Evolutionary conservation across 1,284 basidiomycete genomes (phyloP).

Genomic region (Paramarasmius palmivorus): DNA sequence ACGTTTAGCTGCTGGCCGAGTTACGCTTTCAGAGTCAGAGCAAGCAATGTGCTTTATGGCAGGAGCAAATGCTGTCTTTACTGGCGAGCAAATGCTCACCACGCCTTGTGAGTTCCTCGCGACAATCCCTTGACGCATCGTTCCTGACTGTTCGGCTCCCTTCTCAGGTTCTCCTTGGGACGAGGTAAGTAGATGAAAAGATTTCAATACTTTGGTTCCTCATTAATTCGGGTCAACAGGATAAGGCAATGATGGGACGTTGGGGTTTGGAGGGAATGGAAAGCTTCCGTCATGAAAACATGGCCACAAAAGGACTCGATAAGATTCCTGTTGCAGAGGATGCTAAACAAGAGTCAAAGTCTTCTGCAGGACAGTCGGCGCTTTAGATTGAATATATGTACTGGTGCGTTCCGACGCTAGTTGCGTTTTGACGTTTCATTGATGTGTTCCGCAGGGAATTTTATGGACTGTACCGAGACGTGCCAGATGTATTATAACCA

Average conservation of each 20-base stretch:
- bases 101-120: slow-evolving; percentile 78
- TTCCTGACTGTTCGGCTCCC: slow-evolving; percentile 12
- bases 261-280: slow-evolving; percentile 94
- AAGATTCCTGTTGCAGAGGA: neutral
- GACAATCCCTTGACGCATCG: slow-evolving; percentile 8
- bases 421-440: too few relatives aligned
- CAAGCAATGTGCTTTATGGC: slow-evolving; percentile 99
- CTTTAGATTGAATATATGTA: neutral
- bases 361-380: neutral
- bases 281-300: slow-evolving; percentile 74
- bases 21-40: slow-evolving; percentile 87
- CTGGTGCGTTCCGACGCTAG: too few relatives aligned
- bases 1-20: slow-evolving; percentile 91
- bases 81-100: slow-evolving; percentile 96
- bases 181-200: slow-evolving; percentile 45
- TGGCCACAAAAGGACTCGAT: slow-evolving; percentile 52
- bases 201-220: slow-evolving; percentile 15
- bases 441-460: too few relatives aligned
- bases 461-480: too few relatives aligned
- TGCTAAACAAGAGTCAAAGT: neutral
- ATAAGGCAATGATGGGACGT: slow-evolving; percentile 90
- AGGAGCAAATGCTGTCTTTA: slow-evolving; percentile 97
- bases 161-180: slow-evolving; percentile 44
- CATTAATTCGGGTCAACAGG: slow-evolving; percentile 78
- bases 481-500: too few relatives aligned